phyloP scores from a whole-genome alignment of 768 basidiomycete species.

The Agaricus bisporus region DNA sequence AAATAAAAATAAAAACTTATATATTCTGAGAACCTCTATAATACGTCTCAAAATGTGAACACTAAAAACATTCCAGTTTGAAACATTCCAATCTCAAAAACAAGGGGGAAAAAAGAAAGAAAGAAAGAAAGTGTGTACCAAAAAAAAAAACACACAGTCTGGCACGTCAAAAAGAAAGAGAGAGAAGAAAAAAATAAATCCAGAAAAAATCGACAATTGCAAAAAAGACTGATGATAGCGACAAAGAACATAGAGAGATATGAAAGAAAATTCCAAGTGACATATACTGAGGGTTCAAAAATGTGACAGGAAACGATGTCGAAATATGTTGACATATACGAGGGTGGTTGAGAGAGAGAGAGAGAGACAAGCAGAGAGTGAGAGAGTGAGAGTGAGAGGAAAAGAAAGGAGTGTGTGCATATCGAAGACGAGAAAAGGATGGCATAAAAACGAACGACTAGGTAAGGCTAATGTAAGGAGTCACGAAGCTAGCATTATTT shows the following conservation, averaged over 20 bases:
- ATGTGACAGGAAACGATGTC: neutral
- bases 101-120: too few relatives aligned
- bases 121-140: neutral
- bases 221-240: too few relatives aligned
- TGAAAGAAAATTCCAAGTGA: neutral
- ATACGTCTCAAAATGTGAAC: too few relatives aligned
- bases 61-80: too few relatives aligned
- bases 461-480: neutral
- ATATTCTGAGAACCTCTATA: neutral
- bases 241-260: conserved; percentile 8
- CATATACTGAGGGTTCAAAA: neutral
- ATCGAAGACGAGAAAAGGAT: neutral
- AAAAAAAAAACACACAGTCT: too few relatives aligned
- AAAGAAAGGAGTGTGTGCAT: neutral
- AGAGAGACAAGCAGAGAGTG: conserved; percentile 1
- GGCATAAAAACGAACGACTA: conserved; percentile 7
- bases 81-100: too few relatives aligned
- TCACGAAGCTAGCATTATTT: neutral
- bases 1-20: too few relatives aligned
- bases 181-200: neutral
- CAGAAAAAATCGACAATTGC: too few relatives aligned
- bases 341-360: too few relatives aligned
- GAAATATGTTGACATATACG: conserved; percentile 11
- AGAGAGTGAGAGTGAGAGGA: too few relatives aligned
- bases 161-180: too few relatives aligned